Base-by-base conservation (phyloP, 2,329 filamentous ascomycete genomes). In the Aspergillus ibericus region DNA sequence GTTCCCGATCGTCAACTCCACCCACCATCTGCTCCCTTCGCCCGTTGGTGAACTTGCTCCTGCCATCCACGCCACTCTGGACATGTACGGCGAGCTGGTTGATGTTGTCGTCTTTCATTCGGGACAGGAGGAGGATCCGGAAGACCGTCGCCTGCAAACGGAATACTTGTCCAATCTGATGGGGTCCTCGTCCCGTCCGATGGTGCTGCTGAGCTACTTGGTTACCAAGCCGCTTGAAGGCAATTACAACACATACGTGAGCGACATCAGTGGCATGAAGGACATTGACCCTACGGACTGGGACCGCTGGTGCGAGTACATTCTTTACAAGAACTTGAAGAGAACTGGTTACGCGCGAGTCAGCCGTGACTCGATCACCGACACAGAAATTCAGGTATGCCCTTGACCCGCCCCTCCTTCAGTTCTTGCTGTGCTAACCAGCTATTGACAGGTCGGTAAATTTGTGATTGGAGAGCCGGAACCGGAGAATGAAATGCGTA, bases 251-350 rank as follows among this genome's bases (percentile, higher is more conserved):
- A 96, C 88, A 0, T 98, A 96, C 68, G 95, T 98, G 22, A 91
- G 91, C 57, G 84, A 92, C 54, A 80, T 81, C 58, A 96, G 90
- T 59, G 91, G 92, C 9, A 99, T 99, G 95, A 88, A 91, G 70
- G 95, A 99, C 70, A 95, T 99, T 51, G 95, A 99, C 70, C 85
- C 88, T 0, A 88, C 82, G 3, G 95, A 99, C 74, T 96, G 92
- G 92, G 95, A 99, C 75, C 83, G 95, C 56, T 99, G 95, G 95
- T 99, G 95, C 80, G 93, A 99, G 80, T 99, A 99, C 76, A 97
- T 99, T 65, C 80, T 99, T 25, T 99, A 92, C 82, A 97, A 97
- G 81, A 88, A 88, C 12, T 78, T 99, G 62, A 88, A 88, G 76
- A 85, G 93, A 61, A 88, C 90, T 0, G 93, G 92, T 1, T 99